A percentile compares a stretch with the other conserved stretches of the same genome.
phyloP scores from a whole-genome alignment of 2,329 filamentous ascomycete genomes.

The Fusarium liriodendri region DNA sequence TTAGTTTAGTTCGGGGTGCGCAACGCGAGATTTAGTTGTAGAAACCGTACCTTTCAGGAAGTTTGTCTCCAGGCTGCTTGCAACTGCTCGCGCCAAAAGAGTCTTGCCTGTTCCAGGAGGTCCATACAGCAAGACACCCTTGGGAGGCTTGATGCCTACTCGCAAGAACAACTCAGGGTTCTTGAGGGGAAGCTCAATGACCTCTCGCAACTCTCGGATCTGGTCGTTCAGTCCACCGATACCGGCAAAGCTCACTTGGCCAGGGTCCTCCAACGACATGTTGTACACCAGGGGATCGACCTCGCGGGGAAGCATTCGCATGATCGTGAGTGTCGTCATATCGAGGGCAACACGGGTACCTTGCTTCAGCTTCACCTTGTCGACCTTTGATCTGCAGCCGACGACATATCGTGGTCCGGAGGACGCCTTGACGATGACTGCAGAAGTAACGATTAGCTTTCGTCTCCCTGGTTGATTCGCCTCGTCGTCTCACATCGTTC shows the following conservation, averaged over 20 bases:
- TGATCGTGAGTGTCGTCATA: slow-evolving; percentile 99
- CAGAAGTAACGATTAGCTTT: slow-evolving; percentile 32
- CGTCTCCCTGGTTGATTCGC: slow-evolving; percentile 8
- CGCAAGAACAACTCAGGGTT: slow-evolving; percentile 97
- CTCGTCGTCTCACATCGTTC: slow-evolving; percentile 82
- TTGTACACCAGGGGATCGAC: slow-evolving; percentile 99
- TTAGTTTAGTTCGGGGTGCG: slow-evolving; percentile 42
- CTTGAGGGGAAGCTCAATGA: slow-evolving; percentile 97
- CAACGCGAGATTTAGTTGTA: background rate
- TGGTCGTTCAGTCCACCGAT: slow-evolving; percentile 99
- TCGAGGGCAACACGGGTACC: slow-evolving; percentile 97
- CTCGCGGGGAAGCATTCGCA: slow-evolving; percentile 99
- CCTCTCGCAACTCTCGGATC: slow-evolving; percentile 95
- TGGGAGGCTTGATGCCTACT: slow-evolving; percentile 98
- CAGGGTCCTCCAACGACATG: slow-evolving; percentile 98
- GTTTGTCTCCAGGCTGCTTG: slow-evolving; percentile 96
- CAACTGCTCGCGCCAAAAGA: slow-evolving; percentile 90
- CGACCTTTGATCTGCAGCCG: slow-evolving; percentile 97
- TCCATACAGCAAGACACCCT: slow-evolving; percentile 95
- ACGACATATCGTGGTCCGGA: slow-evolving; percentile 98
- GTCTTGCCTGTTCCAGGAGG: slow-evolving; percentile 98
- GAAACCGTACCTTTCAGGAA: slow-evolving; percentile 85
- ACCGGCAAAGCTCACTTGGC: slow-evolving; percentile 96
- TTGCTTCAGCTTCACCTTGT: slow-evolving; percentile 97
- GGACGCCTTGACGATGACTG: slow-evolving; percentile 98